phyloP scores from a whole-genome alignment of 306 rosid species.

The Trichosanthes cucumerina region DNA sequence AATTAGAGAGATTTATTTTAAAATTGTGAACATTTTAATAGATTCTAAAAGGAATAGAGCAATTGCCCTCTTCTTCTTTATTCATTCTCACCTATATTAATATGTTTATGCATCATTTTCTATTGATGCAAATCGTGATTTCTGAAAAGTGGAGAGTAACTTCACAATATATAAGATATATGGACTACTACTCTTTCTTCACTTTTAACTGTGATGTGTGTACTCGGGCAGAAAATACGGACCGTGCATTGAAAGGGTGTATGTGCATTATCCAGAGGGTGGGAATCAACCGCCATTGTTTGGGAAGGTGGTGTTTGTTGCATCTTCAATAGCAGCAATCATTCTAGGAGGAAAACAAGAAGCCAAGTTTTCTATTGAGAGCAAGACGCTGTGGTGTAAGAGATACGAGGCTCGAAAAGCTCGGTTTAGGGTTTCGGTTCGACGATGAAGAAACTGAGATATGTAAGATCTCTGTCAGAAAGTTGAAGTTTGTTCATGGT shows the following conservation, averaged over 20 bases:
- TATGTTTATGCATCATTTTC: no score
- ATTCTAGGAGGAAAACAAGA: background rate
- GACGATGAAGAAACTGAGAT: background rate
- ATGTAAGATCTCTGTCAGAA: background rate
- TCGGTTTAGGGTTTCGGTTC: background rate
- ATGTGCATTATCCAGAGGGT: background rate
- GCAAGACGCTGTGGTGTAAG: constrained; percentile 30
- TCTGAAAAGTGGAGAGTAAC: no score
- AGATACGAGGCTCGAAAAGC: constrained; percentile 16
- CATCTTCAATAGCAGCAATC: background rate
- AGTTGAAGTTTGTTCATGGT: background rate
- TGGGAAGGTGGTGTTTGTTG: constrained; percentile 29
- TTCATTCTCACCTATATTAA: no score
- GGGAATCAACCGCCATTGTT: constrained; percentile 1
- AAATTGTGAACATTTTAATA: no score
- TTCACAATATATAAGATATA: no score
- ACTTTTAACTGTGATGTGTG: background rate
- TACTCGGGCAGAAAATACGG: constrained; percentile 25
- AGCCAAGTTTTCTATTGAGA: constrained; percentile 15
- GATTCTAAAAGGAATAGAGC: no score
- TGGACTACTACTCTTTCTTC: no score
- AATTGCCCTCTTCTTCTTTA: no score
- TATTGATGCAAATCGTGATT: background rate
- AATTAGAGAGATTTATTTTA: no score
- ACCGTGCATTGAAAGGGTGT: constrained; percentile 28